Evolutionary conservation across 2,329 filamentous ascomycete genomes (phyloP).

Genomic region (Calcarisporium arbuscula): DNA sequence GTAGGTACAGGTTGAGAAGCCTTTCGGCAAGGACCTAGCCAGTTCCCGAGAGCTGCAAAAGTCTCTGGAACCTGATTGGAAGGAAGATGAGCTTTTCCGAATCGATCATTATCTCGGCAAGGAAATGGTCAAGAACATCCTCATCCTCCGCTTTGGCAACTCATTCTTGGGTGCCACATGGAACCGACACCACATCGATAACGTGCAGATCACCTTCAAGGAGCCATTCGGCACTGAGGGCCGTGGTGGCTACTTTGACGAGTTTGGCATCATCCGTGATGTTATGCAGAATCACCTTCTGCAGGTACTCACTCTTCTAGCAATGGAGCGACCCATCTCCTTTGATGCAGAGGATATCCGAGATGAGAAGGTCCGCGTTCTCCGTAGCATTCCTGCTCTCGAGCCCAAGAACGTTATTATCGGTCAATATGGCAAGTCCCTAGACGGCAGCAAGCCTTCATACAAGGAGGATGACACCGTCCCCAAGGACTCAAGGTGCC

Average conservation of each 20-base stretch:
- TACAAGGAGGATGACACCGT: conserved; percentile 99
- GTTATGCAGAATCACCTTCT: conserved; percentile 99
- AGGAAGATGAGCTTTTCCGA: conserved; percentile 96
- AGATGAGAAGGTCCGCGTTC: conserved; percentile 96
- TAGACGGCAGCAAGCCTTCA: conserved; percentile 91
- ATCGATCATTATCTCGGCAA: conserved; percentile 99
- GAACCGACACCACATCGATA: conserved; percentile 99
- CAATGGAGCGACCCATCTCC: conserved; percentile 97
- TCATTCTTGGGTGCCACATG: conserved; percentile 97
- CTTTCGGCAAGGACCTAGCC: conserved; percentile 92
- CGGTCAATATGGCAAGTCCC: conserved; percentile 92
- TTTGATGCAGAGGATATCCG: conserved; percentile 98
- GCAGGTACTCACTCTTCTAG: conserved; percentile 89
- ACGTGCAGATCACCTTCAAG: conserved; percentile 98
- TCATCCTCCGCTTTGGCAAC: conserved; percentile 96
- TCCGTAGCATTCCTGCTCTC: conserved; percentile 87
- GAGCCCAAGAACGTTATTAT: conserved; percentile 99
- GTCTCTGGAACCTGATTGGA: conserved; percentile 95
- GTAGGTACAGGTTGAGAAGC: conserved; percentile 79
- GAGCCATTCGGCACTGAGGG: conserved; percentile 98
- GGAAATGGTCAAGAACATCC: conserved; percentile 99
- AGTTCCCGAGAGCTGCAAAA: conserved; percentile 93
- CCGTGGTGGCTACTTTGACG: conserved; percentile 96
- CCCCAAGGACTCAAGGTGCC: conserved; percentile 93
- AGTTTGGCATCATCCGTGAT: conserved; percentile 98